Evolutionary conservation across 257 asterid genomes (phyloP).

Genomic region (Haberlea rhodopensis): DNA sequence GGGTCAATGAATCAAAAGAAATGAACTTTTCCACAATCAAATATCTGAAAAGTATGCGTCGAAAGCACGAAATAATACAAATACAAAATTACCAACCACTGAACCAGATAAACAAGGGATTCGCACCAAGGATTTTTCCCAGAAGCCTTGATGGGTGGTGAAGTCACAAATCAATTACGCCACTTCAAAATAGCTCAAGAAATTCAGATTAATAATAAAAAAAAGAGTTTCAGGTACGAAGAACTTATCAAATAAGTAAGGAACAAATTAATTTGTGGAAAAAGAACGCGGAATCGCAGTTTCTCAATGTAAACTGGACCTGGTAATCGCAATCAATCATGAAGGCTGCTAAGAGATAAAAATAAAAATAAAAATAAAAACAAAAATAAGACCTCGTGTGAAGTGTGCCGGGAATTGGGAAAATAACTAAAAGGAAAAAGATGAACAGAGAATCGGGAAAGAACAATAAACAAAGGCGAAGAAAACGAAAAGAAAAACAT

Average conservation of each 20-base stretch:
- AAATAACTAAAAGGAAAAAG: not conserved
- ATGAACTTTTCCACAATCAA: conserved; percentile 1
- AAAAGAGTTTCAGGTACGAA: not conserved
- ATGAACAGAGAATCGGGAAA: not conserved
- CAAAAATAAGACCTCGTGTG: not conserved
- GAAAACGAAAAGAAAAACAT: not conserved
- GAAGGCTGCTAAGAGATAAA: not conserved
- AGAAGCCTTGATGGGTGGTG: conserved; percentile 20
- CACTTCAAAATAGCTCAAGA: not conserved
- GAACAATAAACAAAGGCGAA: not conserved
- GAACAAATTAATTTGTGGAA: not conserved
- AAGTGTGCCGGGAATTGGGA: not conserved
- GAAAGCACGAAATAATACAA: conserved; percentile 9
- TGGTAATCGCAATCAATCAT: not conserved
- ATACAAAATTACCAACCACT: conserved; percentile 22
- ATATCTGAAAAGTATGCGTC: not conserved
- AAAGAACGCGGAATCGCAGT: not conserved
- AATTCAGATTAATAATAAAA: conserved; percentile 3
- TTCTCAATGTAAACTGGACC: not conserved
- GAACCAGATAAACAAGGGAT: conserved; percentile 26
- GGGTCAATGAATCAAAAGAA: not conserved
- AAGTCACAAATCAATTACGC: conserved; percentile 22
- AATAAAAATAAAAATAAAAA: not conserved
- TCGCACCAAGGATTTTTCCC: conserved; percentile 21
- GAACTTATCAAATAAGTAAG: not conserved